These are phyloP conservation scores for Trypanosomatidae sp. DNA, from an alignment of 208 protist species.

Conservation along the genomic window DNA sequence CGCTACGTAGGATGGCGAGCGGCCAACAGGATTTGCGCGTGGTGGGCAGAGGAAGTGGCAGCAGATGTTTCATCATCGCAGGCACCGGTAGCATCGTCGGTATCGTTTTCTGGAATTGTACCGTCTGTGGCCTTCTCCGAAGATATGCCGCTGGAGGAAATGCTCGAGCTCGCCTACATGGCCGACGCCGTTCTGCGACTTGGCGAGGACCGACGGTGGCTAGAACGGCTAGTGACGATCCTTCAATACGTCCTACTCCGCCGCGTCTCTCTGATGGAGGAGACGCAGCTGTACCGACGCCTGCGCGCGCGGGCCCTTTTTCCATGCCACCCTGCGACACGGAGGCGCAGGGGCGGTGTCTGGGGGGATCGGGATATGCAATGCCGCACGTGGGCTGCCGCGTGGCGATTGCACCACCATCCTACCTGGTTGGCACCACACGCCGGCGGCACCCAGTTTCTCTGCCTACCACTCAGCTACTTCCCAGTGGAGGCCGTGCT, in stretches of 20 bases:
- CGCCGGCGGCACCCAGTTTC: constrained; percentile 4
- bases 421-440: constrained; percentile 41
- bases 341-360: not conserved
- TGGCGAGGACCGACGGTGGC: constrained; percentile 27
- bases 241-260: constrained; percentile 46
- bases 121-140: constrained; percentile 32
- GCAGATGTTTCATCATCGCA: not conserved
- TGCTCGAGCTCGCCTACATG: constrained; percentile 31
- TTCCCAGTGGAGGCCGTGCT: constrained; percentile 64
- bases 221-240: constrained; percentile 27
- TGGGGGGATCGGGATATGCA: not conserved
- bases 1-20: constrained; percentile 4
- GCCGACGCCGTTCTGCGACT: constrained; percentile 23
- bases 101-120: constrained; percentile 29
- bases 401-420: constrained; percentile 38
- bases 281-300: constrained; percentile 22
- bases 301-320: constrained; percentile 20
- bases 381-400: constrained; percentile 4
- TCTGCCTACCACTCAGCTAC: constrained; percentile 69
- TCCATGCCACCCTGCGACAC: not conserved
- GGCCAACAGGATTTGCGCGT: not conserved
- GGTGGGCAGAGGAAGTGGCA: not conserved
- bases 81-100: not conserved
- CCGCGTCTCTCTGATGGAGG: constrained; percentile 44
- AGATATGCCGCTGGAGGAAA: constrained; percentile 25